Evolutionary conservation across 225 moss, liverwort and hornwort species (phyloP).

Genomic region (Bryoerythrophyllum caledonicum): DNA sequence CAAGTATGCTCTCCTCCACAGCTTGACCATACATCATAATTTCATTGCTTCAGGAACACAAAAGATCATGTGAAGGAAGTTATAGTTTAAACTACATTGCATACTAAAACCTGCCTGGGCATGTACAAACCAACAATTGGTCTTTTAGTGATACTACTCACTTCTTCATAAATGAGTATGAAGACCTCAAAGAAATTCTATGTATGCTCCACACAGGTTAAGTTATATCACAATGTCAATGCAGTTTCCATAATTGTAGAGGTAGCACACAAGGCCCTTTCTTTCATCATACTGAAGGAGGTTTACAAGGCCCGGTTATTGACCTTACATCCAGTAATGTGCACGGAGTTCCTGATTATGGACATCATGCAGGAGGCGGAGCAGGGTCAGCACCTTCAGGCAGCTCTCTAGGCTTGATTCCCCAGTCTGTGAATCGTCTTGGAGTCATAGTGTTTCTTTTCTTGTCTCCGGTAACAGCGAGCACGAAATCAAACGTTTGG

Average conservation of each 20-base stretch:
- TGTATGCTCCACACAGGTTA: background rate
- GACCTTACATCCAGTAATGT: too few species aligned
- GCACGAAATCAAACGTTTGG: background rate
- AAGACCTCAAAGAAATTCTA: background rate
- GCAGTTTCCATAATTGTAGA: too few species aligned
- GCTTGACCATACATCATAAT: background rate
- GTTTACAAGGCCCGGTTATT: too few species aligned
- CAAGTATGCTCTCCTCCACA: background rate
- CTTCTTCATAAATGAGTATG: background rate
- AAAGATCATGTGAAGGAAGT: background rate
- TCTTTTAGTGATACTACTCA: too few species aligned
- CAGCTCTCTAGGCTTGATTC: background rate
- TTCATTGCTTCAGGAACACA: background rate
- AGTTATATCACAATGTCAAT: background rate
- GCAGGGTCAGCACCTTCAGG: background rate
- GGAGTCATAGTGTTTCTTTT: background rate
- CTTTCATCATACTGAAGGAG: too few species aligned
- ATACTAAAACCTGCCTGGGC: too few species aligned
- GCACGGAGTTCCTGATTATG: too few species aligned
- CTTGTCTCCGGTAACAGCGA: background rate
- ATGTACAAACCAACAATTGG: too few species aligned
- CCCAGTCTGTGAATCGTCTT: background rate
- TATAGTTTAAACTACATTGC: too few species aligned
- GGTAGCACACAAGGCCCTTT: too few species aligned
- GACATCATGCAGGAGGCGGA: background rate